A percentile compares a stretch with the other conserved stretches of the same genome.
These are phyloP conservation scores for Pontederia paniculata DNA, from an alignment of 176 grass and related monocot genomes.

Conservation along the genomic window DNA sequence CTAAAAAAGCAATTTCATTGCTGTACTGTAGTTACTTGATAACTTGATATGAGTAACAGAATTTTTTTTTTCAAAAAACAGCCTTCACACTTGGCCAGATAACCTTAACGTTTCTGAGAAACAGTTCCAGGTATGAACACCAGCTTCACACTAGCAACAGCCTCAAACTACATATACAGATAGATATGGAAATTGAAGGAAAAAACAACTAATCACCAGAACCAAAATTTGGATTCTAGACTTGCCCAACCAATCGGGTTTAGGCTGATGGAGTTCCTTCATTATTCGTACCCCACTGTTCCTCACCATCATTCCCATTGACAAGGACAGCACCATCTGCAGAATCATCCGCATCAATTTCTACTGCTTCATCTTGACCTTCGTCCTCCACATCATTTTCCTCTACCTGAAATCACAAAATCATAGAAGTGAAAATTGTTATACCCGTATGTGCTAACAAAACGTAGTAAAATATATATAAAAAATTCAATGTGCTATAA, in stretches of 20 bases:
- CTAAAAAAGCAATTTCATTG: too few species aligned
- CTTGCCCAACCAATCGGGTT: slow-evolving; percentile 9
- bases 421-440: too few species aligned
- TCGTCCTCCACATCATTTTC: slow-evolving; percentile 33
- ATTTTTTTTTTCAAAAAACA: too few species aligned
- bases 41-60: too few species aligned
- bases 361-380: slow-evolving; percentile 50
- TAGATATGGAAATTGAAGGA: slow-evolving; percentile 1
- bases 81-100: too few species aligned
- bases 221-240: slow-evolving; percentile 20
- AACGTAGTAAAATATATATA: too few species aligned
- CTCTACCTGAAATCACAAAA: background rate
- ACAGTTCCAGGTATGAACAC: too few species aligned
- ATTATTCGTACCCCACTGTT: slow-evolving; percentile 71
- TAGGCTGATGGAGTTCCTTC: slow-evolving; percentile 20
- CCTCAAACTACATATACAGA: too few species aligned
- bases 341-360: slow-evolving; percentile 53
- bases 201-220: slow-evolving; percentile 21
- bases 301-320: slow-evolving; percentile 90
- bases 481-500: background rate
- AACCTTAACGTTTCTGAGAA: too few species aligned
- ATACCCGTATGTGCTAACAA: too few species aligned
- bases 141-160: too few species aligned
- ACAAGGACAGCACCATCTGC: slow-evolving; percentile 52
- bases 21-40: too few species aligned